phyloP scores from a whole-genome alignment of 1,284 basidiomycete genomes.

The Puccinia triticina region DNA sequence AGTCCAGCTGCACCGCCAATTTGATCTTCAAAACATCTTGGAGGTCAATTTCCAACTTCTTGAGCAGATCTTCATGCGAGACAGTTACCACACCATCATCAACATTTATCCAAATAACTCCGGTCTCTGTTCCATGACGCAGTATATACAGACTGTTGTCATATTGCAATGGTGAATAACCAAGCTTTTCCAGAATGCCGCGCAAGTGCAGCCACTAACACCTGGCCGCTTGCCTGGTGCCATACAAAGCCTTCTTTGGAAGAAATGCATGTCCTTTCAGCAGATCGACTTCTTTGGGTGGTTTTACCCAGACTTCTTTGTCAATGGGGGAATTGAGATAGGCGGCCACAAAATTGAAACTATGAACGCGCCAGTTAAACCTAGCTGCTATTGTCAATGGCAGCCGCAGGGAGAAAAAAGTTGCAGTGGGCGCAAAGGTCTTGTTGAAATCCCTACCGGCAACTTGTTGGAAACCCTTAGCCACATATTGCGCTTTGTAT shows the following conservation, averaged over 20 bases:
- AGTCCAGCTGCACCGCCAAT: neutral
- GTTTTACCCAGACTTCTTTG: neutral
- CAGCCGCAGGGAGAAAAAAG: neutral
- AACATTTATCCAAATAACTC: neutral
- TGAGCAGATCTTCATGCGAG: neutral
- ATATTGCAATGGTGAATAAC: neutral
- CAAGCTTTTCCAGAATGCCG: neutral
- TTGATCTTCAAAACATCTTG: neutral
- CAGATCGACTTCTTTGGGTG: neutral
- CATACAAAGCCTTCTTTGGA: conserved; percentile 1
- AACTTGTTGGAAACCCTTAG: conserved; percentile 50
- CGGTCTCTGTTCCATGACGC: no score
- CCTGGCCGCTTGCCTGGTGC: conserved; percentile 1
- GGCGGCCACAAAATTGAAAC: conserved; percentile 16
- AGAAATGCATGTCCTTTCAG: neutral
- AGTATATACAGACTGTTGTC: neutral
- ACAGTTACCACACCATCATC: neutral
- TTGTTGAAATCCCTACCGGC: conserved; percentile 46
- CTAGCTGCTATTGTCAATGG: neutral
- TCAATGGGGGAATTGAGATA: conserved; percentile 20
- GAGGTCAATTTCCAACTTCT: neutral
- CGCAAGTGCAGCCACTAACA: conserved; percentile 2
- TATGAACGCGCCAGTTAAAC: neutral
- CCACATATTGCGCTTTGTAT: conserved; percentile 52
- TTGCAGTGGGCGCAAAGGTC: neutral